These are phyloP conservation scores for Rhodotorula sp. DNA, from an alignment of 1,284 basidiomycete species.

Conservation along the genomic window DNA sequence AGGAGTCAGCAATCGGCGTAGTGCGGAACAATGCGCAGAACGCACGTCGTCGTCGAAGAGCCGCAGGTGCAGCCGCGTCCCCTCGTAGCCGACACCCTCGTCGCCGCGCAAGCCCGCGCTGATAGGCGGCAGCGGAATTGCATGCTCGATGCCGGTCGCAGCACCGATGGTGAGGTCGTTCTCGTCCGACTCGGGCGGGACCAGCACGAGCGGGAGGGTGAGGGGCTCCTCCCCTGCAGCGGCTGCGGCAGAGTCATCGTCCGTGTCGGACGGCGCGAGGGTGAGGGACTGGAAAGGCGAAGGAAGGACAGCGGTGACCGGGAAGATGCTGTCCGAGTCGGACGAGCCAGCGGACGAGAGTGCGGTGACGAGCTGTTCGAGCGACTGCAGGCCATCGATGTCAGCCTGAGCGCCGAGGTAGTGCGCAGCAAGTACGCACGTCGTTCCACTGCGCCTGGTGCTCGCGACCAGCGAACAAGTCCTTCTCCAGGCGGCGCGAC, in stretches of 20 bases:
- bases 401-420: neutral
- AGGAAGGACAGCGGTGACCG: slow-evolving; percentile 45
- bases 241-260: slow-evolving; percentile 56
- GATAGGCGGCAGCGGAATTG: slow-evolving; percentile 14
- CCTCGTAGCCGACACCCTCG: slow-evolving; percentile 62
- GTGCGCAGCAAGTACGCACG: slow-evolving; percentile 11
- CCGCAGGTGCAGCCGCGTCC: slow-evolving; percentile 64
- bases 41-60: slow-evolving; percentile 79
- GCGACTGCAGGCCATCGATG: slow-evolving; percentile 1
- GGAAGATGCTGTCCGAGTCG: slow-evolving; percentile 9
- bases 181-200: slow-evolving; percentile 83
- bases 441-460: slow-evolving; percentile 40
- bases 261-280: slow-evolving; percentile 30
- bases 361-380: slow-evolving; percentile 32
- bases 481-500: slow-evolving; percentile 31
- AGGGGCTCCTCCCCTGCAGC: slow-evolving; percentile 61
- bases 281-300: slow-evolving; percentile 33
- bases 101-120: slow-evolving; percentile 55
- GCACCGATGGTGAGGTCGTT: slow-evolving; percentile 57
- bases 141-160: slow-evolving; percentile 53
- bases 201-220: slow-evolving; percentile 72
- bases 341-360: slow-evolving; percentile 13
- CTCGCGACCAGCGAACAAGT: slow-evolving; percentile 40
- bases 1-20: neutral
- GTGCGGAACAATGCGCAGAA: slow-evolving; percentile 14